phyloP scores from a whole-genome alignment of 192 early-diverging fungal genomes.

The Coemansia sp. region DNA sequence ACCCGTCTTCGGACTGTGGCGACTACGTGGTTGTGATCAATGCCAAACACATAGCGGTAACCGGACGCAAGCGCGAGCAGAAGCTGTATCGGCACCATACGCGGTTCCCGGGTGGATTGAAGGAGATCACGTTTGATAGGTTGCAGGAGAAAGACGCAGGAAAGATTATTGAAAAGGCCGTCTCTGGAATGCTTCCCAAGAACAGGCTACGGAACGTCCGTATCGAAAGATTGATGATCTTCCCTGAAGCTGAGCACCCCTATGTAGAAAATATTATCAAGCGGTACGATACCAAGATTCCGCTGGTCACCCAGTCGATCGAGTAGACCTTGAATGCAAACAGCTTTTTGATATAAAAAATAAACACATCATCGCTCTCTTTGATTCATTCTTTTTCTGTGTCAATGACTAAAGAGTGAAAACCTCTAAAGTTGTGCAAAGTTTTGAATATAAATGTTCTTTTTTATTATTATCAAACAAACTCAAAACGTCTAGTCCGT shows the following conservation, averaged over 20 bases:
- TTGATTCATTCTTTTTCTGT: too few species aligned
- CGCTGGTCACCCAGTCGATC: slow-evolving; percentile 41
- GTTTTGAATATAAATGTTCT: slow-evolving; percentile 1
- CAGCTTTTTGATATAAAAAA: too few species aligned
- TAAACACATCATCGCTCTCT: too few species aligned
- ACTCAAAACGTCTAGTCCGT: slow-evolving; percentile 24
- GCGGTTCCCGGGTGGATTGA: slow-evolving; percentile 83
- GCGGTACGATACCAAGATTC: slow-evolving; percentile 66
- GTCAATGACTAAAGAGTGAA: too few species aligned
- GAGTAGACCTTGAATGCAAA: slow-evolving; percentile 19
- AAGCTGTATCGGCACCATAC: slow-evolving; percentile 89
- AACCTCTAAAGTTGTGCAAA: too few species aligned
- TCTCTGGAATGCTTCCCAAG: slow-evolving; percentile 95
- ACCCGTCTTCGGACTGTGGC: slow-evolving; percentile 89
- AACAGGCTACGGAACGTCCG: slow-evolving; percentile 80
- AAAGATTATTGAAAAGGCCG: slow-evolving; percentile 83
- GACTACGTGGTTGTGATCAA: slow-evolving; percentile 97
- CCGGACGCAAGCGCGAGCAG: slow-evolving; percentile 81
- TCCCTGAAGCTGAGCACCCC: slow-evolving; percentile 83
- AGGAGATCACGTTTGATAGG: slow-evolving; percentile 71
- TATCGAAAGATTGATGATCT: slow-evolving; percentile 76
- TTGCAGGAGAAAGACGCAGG: slow-evolving; percentile 76
- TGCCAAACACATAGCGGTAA: slow-evolving; percentile 72
- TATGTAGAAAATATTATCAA: slow-evolving; percentile 83
- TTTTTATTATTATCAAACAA: slow-evolving; percentile 9